phyloP scores from a whole-genome alignment of 768 basidiomycete species.

The Mycena galericulata region DNA sequence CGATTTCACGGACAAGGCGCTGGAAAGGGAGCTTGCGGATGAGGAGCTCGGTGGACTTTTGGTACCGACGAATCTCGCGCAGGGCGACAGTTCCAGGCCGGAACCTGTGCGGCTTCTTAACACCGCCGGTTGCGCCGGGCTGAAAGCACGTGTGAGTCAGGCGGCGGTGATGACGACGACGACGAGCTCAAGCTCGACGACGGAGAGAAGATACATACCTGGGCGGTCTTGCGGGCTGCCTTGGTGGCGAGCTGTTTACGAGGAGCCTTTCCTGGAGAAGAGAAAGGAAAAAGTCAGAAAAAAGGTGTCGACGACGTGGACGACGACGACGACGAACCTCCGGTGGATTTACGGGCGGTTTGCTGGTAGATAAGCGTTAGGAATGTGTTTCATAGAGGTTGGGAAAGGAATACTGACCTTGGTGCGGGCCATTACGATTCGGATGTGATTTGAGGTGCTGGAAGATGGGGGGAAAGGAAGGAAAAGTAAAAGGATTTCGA shows the following conservation, averaged over 20 bases:
- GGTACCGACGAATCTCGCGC: constrained; percentile 98
- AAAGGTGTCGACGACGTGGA: constrained; percentile 31
- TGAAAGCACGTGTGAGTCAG: constrained; percentile 40
- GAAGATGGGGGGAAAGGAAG: constrained; percentile 32
- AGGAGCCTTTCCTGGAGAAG: constrained; percentile 79
- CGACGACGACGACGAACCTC: constrained; percentile 70
- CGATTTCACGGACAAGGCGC: constrained; percentile 95
- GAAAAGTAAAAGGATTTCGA: constrained; percentile 37
- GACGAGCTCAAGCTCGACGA: constrained; percentile 42
- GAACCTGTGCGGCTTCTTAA: constrained; percentile 99
- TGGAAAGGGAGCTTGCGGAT: constrained; percentile 99
- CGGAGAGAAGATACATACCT: constrained; percentile 59
- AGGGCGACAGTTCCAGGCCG: constrained; percentile 98
- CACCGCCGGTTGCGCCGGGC: constrained; percentile 87
- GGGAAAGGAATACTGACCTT: constrained; percentile 63
- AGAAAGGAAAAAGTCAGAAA: constrained; percentile 39
- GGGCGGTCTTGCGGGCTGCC: constrained; percentile 91
- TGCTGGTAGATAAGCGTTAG: constrained; percentile 68
- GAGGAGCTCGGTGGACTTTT: constrained; percentile 98
- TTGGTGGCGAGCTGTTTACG: constrained; percentile 97
- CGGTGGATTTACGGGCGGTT: constrained; percentile 99
- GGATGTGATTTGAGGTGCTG: constrained; percentile 33
- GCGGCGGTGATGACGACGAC: constrained; percentile 28
- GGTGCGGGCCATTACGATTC: constrained; percentile 81
- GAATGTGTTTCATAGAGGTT: constrained; percentile 30